Conservation (phyloP, 768 basidiomycete genomes). For the Termitomyces sp. region DNA sequence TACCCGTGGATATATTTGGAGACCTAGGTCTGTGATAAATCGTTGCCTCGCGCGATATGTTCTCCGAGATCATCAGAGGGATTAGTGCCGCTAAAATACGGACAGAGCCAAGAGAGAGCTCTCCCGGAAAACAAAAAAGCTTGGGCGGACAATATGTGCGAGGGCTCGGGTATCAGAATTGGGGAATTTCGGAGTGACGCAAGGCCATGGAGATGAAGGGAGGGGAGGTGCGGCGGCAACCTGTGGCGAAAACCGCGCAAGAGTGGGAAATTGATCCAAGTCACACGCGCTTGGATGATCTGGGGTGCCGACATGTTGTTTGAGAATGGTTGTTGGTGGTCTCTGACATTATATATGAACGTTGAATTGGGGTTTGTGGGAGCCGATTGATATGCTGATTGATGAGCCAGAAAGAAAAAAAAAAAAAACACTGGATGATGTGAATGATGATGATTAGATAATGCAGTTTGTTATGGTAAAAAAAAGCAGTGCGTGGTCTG, state of each 20-base stretch:
- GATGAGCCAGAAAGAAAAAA: too few relatives aligned
- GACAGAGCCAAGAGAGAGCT: neutral
- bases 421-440: neutral
- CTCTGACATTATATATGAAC: too few relatives aligned
- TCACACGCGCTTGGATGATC: neutral
- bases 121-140: neutral
- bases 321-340: neutral
- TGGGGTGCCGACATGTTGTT: neutral
- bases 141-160: neutral
- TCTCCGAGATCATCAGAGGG: neutral
- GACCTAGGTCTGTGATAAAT: neutral
- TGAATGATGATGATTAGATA: constrained; percentile 10
- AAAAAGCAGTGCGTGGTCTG: constrained; percentile 29
- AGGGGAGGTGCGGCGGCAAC: constrained; percentile 7
- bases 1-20: neutral
- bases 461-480: constrained; percentile 8
- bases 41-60: neutral
- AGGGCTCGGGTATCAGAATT: neutral
- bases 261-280: neutral
- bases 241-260: constrained; percentile 21
- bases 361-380: too few relatives aligned
- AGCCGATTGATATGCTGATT: too few relatives aligned
- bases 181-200: neutral
- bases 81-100: neutral
- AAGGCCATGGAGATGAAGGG: neutral